Conservation (phyloP, 2,329 filamentous ascomycete species). For the Beauveria pseudobassiana region DNA sequence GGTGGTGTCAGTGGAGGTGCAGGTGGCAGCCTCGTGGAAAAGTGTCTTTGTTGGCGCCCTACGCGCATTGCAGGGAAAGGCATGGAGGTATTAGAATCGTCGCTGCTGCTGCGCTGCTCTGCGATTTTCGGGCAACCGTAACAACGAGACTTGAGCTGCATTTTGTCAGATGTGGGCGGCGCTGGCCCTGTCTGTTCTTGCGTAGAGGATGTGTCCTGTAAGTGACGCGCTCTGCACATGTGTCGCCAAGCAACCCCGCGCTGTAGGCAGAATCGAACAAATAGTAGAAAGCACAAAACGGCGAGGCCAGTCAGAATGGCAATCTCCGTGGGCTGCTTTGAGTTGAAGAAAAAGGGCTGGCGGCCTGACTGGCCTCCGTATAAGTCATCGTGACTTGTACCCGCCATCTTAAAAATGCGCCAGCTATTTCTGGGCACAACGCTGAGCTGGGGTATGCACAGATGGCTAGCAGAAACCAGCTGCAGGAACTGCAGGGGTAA, state of each 20-base stretch:
- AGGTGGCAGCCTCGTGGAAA: constrained; percentile 33
- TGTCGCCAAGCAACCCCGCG: constrained; percentile 3
- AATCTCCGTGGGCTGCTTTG: constrained; percentile 3
- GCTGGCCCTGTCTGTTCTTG: background rate
- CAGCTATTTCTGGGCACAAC: constrained; percentile 5
- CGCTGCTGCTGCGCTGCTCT: background rate
- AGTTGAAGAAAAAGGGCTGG: constrained; percentile 3
- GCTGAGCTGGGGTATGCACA: background rate
- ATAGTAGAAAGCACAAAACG: constrained; percentile 6
- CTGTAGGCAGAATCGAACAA: constrained; percentile 6
- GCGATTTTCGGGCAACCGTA: background rate
- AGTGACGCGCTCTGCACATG: constrained; percentile 13
- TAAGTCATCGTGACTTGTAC: constrained; percentile 2
- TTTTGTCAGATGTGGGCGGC: background rate
- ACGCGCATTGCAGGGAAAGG: background rate
- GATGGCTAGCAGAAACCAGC: constrained; percentile 5
- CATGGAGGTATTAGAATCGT: background rate
- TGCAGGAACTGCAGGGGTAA: constrained; percentile 9
- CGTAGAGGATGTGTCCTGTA: background rate
- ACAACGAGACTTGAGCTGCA: constrained; percentile 20
- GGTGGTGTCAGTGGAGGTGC: constrained; percentile 44
- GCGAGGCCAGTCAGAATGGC: constrained; percentile 10
- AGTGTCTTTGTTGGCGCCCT: constrained; percentile 16
- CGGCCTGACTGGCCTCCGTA: background rate
- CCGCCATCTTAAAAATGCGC: constrained; percentile 3